A percentile compares a stretch with the other conserved stretches of the same genome.
Conservation (phyloP, 2,329 filamentous ascomycete species). For the Ophiostoma sp. region DNA sequence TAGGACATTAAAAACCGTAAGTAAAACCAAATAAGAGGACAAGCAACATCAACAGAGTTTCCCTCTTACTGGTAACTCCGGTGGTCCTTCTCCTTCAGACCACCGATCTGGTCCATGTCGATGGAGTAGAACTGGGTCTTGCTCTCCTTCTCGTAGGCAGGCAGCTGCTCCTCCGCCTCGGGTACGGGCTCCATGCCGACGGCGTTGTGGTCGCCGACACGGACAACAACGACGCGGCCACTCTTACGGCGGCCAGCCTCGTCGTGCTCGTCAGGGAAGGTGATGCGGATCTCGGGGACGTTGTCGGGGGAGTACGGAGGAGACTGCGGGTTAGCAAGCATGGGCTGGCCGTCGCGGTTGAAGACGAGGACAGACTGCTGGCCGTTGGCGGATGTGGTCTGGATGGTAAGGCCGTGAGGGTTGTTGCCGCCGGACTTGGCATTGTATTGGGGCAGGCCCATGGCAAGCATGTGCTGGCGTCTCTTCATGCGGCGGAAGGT, state of each 20-base stretch:
- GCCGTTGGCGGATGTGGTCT: conserved; percentile 45
- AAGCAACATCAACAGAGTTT: conserved; percentile 10
- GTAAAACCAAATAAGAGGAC: conserved; percentile 15
- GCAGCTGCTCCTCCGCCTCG: conserved; percentile 70
- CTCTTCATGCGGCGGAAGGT: conserved; percentile 62
- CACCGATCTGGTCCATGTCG: conserved; percentile 90
- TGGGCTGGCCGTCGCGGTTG: conserved; percentile 62
- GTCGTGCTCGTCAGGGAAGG: conserved; percentile 93
- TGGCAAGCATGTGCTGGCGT: conserved; percentile 43
- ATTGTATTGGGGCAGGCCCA: conserved; percentile 62
- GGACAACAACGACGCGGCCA: conserved; percentile 84
- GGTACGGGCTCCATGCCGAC: conserved; percentile 86
- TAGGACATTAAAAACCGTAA: conserved; percentile 15
- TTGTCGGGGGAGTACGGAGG: conserved; percentile 74
- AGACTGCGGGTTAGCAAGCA: conserved; percentile 68
- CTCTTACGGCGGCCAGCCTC: conserved; percentile 73
- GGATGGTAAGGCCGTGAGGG: conserved; percentile 51
- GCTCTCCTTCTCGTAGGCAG: conserved; percentile 80
- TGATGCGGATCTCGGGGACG: conserved; percentile 94
- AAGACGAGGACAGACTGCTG: conserved; percentile 70
- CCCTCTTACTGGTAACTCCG: conserved; percentile 33
- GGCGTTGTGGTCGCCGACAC: conserved; percentile 72
- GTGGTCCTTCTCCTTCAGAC: conserved; percentile 80
- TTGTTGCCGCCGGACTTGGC: conserved; percentile 46
- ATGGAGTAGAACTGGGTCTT: conserved; percentile 82